Evolutionary conservation across 2,329 filamentous ascomycete genomes (phyloP).

Genomic region (Phialophora verrucosa): DNA sequence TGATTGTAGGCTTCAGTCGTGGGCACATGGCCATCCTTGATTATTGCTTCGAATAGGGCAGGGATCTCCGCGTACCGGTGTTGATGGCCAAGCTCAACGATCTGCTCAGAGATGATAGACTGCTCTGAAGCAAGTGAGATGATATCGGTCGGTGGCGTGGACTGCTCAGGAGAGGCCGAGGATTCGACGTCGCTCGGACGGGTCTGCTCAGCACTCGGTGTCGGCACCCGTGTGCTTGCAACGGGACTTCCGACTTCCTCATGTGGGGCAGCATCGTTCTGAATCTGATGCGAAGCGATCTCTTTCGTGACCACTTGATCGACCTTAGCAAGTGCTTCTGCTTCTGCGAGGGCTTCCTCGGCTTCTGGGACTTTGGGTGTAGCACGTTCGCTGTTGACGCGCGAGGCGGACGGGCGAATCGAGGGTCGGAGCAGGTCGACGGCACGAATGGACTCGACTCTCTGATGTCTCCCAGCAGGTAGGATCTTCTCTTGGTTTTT

Average conservation of each 20-base stretch:
- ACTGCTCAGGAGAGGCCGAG: conserved; percentile 39
- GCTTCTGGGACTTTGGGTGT: conserved; percentile 67
- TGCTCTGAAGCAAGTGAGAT: conserved; percentile 61
- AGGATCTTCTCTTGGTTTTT: conserved; percentile 62
- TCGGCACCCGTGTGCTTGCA: conserved; percentile 26
- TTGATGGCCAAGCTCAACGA: conserved; percentile 73
- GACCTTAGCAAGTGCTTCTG: conserved; percentile 71
- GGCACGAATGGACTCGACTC: conserved; percentile 37
- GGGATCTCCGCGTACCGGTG: conserved; percentile 86
- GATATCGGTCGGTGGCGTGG: conserved; percentile 46
- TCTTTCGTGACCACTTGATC: conserved; percentile 84
- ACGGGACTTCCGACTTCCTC: conserved; percentile 41
- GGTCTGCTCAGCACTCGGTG: conserved; percentile 19
- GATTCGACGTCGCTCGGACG: conserved; percentile 26
- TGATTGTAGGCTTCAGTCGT: conserved; percentile 90
- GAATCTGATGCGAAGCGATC: conserved; percentile 53
- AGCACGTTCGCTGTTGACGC: conserved; percentile 60
- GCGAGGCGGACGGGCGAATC: conserved; percentile 45
- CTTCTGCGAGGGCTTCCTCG: conserved; percentile 55
- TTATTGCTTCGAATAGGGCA: conserved; percentile 85
- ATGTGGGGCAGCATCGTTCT: conserved; percentile 37
- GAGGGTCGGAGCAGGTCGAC: conserved; percentile 36
- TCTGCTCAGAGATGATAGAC: conserved; percentile 76
- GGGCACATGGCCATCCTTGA: conserved; percentile 80
- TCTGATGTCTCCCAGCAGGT: conserved; percentile 40